phyloP scores from a whole-genome alignment of 495 filamentous ascomycete genomes.

The Aspergillus leporis region DNA sequence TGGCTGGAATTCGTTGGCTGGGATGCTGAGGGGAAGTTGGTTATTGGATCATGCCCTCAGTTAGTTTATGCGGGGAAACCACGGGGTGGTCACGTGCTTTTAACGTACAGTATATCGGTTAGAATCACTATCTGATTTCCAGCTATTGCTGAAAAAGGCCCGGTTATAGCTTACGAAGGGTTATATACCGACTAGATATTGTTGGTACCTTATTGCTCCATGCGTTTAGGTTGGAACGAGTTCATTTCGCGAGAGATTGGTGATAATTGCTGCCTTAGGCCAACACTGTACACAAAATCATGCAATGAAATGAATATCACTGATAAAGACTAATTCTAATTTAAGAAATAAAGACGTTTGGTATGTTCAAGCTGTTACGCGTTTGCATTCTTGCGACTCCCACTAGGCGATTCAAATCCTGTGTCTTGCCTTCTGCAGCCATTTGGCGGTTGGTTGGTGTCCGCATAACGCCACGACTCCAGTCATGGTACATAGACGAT shows the following conservation, averaged over 20 bases:
- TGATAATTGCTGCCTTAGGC: background rate
- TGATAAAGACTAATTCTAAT: background rate
- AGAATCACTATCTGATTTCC: no score
- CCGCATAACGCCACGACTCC: background rate
- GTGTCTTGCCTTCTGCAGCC: background rate
- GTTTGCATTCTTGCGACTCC: background rate
- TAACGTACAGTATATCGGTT: background rate
- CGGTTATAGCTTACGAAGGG: background rate
- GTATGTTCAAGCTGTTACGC: background rate
- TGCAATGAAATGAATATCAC: background rate
- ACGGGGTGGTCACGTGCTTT: background rate
- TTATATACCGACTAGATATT: background rate
- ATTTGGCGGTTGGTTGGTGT: background rate
- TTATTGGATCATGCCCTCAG: background rate
- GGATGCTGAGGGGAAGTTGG: slow-evolving; percentile 10
- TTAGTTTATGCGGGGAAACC: background rate
- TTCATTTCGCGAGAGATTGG: background rate
- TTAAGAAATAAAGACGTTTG: background rate
- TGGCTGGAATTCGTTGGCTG: background rate
- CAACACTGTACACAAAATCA: background rate
- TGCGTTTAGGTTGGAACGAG: background rate
- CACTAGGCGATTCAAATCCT: background rate
- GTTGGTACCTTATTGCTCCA: background rate
- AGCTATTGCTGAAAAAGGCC: background rate
- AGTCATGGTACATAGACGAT: background rate